These are phyloP conservation scores for Zymoseptoria passerinii DNA, from an alignment of 2,329 filamentous ascomycete species.

Conservation along the genomic window DNA sequence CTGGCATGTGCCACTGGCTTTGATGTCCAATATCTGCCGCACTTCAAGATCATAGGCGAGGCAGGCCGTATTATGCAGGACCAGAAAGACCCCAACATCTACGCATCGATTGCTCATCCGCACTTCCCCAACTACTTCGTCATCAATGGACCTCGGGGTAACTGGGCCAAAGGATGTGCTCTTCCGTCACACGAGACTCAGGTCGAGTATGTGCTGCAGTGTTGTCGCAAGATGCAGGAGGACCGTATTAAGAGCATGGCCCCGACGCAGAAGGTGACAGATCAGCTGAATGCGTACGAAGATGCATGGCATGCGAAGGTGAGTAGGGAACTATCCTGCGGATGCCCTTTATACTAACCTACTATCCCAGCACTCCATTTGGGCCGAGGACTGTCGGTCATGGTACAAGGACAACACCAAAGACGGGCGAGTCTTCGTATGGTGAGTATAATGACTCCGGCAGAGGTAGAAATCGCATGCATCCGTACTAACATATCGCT, in stretches of 20 bases:
- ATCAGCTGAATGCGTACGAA: slow-evolving; percentile 19
- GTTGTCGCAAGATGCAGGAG: slow-evolving; percentile 20
- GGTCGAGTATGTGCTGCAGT: slow-evolving; percentile 19
- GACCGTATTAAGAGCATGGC: slow-evolving; percentile 22
- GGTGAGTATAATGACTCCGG: slow-evolving; percentile 15
- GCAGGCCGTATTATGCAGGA: slow-evolving; percentile 22
- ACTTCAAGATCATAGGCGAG: slow-evolving; percentile 32
- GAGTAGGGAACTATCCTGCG: background rate
- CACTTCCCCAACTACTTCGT: slow-evolving; percentile 30
- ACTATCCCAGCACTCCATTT: slow-evolving; percentile 11
- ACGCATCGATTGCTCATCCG: slow-evolving; percentile 22
- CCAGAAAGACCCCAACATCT: slow-evolving; percentile 12
- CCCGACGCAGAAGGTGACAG: slow-evolving; percentile 17
- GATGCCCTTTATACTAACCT: background rate
- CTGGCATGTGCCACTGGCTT: slow-evolving; percentile 40
- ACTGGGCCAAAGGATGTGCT: slow-evolving; percentile 15
- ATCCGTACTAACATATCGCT: slow-evolving; percentile 11
- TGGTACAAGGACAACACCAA: slow-evolving; percentile 23
- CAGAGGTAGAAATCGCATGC: background rate
- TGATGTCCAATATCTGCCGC: slow-evolving; percentile 29
- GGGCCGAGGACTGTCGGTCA: slow-evolving; percentile 15
- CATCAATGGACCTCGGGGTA: slow-evolving; percentile 17
- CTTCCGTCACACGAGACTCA: slow-evolving; percentile 13
- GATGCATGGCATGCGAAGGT: slow-evolving; percentile 20
- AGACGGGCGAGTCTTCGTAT: slow-evolving; percentile 27